Base-by-base conservation (phyloP, 2,329 filamentous ascomycete species). In the Tolypocladium inflatum region DNA sequence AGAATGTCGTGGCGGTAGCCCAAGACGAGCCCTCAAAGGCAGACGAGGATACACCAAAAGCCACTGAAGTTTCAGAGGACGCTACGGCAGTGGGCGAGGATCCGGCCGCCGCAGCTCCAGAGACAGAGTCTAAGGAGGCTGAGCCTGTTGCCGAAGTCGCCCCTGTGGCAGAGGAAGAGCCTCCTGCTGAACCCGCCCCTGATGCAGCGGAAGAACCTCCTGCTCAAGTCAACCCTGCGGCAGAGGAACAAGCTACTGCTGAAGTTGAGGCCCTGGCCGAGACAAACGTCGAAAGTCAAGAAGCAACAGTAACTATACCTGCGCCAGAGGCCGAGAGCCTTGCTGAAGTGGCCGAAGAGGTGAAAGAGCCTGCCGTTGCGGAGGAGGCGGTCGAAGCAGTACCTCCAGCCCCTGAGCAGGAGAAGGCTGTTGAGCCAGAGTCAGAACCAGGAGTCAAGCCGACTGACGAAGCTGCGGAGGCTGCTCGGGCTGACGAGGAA, bases 401-500 rank as follows among this genome's bases (percentile, higher is more conserved):
- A 42, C 5, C 53, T 42, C 37, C 37, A 35, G 2, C 33, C 15
- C 23, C 33, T 9, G 51, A 13, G 19, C 38, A 45, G 50, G 55
- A 45, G 11, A 48, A 63, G 45, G 11, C 51, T 33, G 55, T 55
- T 10, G 67, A 69, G 54, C 66, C 68, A 51, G 67, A 69, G 55
- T 66, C 68, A 51, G 68, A 69, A 38, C 71, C 55, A 55, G 58
- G 64, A 50, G 39, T 15, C n/a, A 41, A 33, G 30, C 53, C 41
- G 19, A 23, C 23, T 37, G 53, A 43, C 35, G n/a, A 48, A 9
- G 35, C 57, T 39, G 21, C 41, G 7, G 56, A 62, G 35, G 42
- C 59, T 13, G 39, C 55, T 1, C 59, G 61, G 51, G 7, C 56
- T 23, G 55, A 55, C 13, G 69, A 70, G 52, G 69, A 70, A 55